Conservation (phyloP, 73 alveolate genomes). For the Paramecium sonneborni region DNA sequence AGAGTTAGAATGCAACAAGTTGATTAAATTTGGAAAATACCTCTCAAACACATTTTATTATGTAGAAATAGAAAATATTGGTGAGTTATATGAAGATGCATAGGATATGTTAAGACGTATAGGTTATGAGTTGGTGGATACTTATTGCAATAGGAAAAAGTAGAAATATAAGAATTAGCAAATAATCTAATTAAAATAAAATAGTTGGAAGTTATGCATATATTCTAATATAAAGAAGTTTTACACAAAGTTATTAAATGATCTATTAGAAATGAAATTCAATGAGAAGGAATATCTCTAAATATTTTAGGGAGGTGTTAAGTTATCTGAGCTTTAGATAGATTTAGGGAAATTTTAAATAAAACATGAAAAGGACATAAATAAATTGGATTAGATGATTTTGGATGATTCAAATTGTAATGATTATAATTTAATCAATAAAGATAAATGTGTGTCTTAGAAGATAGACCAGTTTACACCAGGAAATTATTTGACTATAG, state of each 20-base stretch:
- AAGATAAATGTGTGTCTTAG: neutral
- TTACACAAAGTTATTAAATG: neutral
- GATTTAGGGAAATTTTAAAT: neutral
- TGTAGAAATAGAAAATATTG: neutral
- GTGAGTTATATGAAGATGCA: neutral
- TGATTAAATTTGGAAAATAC: neutral
- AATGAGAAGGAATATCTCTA: neutral
- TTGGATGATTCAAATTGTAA: neutral
- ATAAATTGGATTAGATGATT: neutral
- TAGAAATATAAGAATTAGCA: neutral
- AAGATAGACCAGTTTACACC: neutral
- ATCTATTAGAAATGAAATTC: neutral
- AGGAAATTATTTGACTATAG: neutral
- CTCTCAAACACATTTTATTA: neutral
- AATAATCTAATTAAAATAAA: neutral
- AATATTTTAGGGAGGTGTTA: neutral
- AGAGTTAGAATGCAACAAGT: neutral
- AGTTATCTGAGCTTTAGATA: neutral
- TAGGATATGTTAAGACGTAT: neutral
- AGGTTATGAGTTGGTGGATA: neutral
- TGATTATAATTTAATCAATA: neutral
- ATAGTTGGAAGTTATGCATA: neutral
- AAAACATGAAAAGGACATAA: neutral
- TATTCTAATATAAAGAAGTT: neutral
- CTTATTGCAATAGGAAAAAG: neutral